Conservation (phyloP, 2,329 filamentous ascomycete species). For the Colletotrichum sp. region DNA sequence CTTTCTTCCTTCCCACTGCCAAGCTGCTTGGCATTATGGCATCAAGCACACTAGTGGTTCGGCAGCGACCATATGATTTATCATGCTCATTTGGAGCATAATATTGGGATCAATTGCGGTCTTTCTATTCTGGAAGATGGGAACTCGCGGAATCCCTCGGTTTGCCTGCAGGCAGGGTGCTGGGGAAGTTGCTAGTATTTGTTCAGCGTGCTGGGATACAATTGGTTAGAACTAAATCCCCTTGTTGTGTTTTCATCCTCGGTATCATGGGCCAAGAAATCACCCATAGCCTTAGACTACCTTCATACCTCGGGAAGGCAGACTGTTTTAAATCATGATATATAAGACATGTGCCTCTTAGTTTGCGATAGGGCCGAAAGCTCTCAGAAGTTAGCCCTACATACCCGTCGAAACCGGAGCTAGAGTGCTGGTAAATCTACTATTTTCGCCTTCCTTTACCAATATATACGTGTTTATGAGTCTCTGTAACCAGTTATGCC, state of each 20-base stretch:
- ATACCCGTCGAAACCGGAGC: background rate
- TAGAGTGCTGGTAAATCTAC: background rate
- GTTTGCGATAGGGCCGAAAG: background rate
- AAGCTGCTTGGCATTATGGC: background rate
- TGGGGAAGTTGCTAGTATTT: background rate
- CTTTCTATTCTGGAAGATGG: background rate
- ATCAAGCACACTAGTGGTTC: background rate
- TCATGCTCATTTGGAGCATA: background rate
- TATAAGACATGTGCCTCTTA: background rate
- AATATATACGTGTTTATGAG: accelerated
- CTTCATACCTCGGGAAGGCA: accelerated
- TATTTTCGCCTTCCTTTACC: background rate
- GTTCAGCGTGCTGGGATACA: background rate
- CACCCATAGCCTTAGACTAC: accelerated
- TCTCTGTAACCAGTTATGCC: background rate
- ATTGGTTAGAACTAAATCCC: background rate
- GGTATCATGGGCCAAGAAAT: background rate
- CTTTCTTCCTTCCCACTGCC: accelerated
- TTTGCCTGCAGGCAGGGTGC: background rate
- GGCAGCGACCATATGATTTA: background rate
- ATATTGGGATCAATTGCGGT: background rate
- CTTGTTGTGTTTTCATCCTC: background rate
- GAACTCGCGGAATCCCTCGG: accelerated
- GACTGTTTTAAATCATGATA: background rate
- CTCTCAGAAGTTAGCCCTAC: accelerated